phyloP scores from a whole-genome alignment of 345 rosid genomes.

The Syzygium aromaticum region DNA sequence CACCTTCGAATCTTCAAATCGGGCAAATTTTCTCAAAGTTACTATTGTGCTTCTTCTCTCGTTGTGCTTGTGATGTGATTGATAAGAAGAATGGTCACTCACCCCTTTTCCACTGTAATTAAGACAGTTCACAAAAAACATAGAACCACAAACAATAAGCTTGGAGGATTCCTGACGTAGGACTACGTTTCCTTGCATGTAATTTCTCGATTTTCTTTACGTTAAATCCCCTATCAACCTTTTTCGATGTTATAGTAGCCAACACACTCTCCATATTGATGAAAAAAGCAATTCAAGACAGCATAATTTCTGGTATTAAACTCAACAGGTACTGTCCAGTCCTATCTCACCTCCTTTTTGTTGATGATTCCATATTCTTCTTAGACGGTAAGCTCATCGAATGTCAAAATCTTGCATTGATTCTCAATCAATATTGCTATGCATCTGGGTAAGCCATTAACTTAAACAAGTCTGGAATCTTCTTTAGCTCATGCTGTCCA shows the following conservation, averaged over 20 bases:
- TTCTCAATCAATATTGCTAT: no score
- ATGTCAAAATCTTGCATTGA: no score
- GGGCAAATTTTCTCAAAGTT: neutral
- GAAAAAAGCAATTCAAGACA: no score
- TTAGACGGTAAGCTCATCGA: no score
- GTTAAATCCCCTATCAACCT: neutral
- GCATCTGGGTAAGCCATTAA: no score
- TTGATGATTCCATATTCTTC: no score
- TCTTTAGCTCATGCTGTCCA: no score
- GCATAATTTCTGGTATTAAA: no score
- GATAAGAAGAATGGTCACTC: neutral
- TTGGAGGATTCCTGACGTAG: neutral
- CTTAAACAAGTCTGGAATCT: no score
- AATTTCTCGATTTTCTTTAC: neutral
- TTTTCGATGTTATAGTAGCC: neutral
- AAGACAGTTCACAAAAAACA: neutral
- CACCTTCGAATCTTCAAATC: neutral
- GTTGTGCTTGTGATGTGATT: neutral
- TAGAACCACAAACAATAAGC: neutral
- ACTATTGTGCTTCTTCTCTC: neutral
- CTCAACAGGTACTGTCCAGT: no score
- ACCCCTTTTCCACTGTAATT: neutral
- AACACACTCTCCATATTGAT: no score
- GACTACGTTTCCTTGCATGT: neutral
- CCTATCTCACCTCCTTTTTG: no score